Percentiles rank a stretch among this genome's conserved stretches.
Evolutionary conservation across 2,329 filamentous ascomycete species (phyloP).

Genomic region (Hypoxylon sp.): DNA sequence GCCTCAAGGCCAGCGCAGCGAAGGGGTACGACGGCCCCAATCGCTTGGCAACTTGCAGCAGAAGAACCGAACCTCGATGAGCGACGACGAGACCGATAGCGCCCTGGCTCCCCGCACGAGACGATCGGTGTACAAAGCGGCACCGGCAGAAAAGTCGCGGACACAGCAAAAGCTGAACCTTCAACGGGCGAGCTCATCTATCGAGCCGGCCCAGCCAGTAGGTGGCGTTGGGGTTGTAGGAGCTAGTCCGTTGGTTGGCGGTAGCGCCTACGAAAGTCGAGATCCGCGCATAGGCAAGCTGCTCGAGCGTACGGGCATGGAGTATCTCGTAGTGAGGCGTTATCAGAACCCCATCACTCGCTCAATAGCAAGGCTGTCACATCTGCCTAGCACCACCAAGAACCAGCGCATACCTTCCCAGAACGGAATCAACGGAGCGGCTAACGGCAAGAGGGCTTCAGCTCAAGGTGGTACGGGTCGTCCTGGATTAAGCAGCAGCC

Average conservation of each 20-base stretch:
- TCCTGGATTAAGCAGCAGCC: conserved; percentile 52
- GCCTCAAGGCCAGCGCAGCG: conserved; percentile 45
- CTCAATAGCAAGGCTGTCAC: conserved; percentile 63
- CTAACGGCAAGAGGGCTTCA: conserved; percentile 42
- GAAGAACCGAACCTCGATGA: conserved; percentile 39
- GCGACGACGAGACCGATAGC: conserved; percentile 53
- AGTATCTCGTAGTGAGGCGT: conserved; percentile 76
- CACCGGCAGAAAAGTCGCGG: conserved; percentile 65
- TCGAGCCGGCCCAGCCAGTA: conserved; percentile 66
- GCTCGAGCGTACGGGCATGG: conserved; percentile 73
- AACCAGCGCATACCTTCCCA: conserved; percentile 55
- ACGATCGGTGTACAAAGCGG: conserved; percentile 50
- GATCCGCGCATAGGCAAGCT: conserved; percentile 71
- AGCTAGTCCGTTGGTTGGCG: conserved; percentile 58
- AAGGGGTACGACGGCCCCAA: conserved; percentile 50
- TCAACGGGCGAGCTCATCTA: conserved; percentile 74
- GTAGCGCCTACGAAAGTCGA: conserved; percentile 63
- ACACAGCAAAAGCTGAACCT: conserved; percentile 80
- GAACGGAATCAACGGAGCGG: conserved; percentile 48
- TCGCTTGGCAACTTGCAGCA: conserved; percentile 52
- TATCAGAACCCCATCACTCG: conserved; percentile 75
- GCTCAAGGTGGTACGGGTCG: conserved; percentile 39
- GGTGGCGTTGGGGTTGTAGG: conserved; percentile 51
- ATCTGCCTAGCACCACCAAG: conserved; percentile 61
- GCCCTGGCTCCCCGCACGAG: conserved; percentile 56